Evolutionary conservation across 345 rosid species (phyloP).

Genomic region (Linum tenue): DNA sequence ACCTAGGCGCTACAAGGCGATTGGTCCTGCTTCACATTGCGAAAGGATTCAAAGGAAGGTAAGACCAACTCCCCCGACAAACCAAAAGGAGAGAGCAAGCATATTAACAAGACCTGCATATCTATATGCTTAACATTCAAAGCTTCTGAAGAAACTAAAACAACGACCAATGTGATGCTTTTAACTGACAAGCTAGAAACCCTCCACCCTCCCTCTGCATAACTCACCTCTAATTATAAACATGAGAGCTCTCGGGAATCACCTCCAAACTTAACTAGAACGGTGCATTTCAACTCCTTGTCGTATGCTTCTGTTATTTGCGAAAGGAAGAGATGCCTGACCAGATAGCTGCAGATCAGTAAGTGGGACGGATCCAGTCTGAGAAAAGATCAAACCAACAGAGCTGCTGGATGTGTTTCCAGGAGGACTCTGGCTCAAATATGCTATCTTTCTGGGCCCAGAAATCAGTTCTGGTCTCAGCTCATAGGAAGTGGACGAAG

Average conservation of each 20-base stretch:
- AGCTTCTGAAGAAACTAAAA: not conserved
- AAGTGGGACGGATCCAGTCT: constrained; percentile 48
- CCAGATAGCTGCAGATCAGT: constrained; percentile 63
- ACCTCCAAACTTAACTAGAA: constrained; percentile 34
- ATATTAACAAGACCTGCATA: not conserved
- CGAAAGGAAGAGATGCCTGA: constrained; percentile 56
- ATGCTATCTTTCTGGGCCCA: constrained; percentile 10
- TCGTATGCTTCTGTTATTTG: constrained; percentile 57
- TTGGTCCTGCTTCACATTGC: no score
- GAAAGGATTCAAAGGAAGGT: no score
- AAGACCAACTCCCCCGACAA: no score
- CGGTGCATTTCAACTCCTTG: constrained; percentile 64
- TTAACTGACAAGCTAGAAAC: not conserved
- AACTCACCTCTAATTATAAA: not conserved
- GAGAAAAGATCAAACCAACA: constrained; percentile 64
- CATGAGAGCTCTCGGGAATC: not conserved
- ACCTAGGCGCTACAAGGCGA: no score
- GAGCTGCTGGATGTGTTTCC: constrained; percentile 55
- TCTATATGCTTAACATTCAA: not conserved
- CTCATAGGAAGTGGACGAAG: constrained; percentile 19
- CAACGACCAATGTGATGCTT: not conserved
- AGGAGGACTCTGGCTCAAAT: constrained; percentile 23
- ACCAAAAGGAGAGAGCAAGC: no score
- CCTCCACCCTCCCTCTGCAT: not conserved
- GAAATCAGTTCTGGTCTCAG: constrained; percentile 15